Evolutionary conservation across 1,284 basidiomycete species (phyloP).

Genomic region (Ustilago hordei): DNA sequence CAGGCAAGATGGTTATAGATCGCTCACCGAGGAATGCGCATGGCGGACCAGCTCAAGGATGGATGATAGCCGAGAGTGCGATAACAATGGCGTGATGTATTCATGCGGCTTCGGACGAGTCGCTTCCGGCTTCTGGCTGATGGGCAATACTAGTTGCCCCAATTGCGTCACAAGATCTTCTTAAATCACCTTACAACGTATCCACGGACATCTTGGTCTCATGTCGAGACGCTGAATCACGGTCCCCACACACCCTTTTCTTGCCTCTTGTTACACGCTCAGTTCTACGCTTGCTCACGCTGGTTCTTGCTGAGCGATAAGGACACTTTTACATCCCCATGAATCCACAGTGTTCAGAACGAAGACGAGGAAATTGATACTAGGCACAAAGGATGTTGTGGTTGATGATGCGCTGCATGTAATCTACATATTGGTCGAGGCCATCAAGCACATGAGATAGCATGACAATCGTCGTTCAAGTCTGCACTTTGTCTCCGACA

Average conservation of each 20-base stretch:
- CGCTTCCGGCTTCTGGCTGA: slow-evolving; percentile 16
- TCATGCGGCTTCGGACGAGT: slow-evolving; percentile 24
- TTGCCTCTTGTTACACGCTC: neutral
- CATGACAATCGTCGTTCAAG: slow-evolving; percentile 2
- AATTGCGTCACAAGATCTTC: slow-evolving; percentile 3
- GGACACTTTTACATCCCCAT: neutral
- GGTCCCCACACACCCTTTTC: neutral
- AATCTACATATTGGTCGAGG: slow-evolving; percentile 32
- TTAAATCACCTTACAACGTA: neutral
- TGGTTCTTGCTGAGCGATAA: neutral
- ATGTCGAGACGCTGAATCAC: neutral
- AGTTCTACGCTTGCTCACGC: too few relatives aligned
- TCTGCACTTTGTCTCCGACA: neutral
- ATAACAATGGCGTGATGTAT: neutral
- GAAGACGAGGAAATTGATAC: neutral
- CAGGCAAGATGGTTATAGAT: neutral
- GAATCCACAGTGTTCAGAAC: neutral
- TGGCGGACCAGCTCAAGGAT: neutral
- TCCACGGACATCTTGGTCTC: neutral
- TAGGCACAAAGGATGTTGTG: slow-evolving; percentile 18
- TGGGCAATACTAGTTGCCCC: neutral
- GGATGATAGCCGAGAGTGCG: neutral
- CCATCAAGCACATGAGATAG: slow-evolving; percentile 21
- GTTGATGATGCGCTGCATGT: slow-evolving; percentile 35
- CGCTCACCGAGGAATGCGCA: neutral